A percentile compares a stretch with the other conserved stretches of the same genome.
Evolutionary conservation across 1,284 basidiomycete genomes (phyloP).

Genomic region (Cryptococcus amylolentus): DNA sequence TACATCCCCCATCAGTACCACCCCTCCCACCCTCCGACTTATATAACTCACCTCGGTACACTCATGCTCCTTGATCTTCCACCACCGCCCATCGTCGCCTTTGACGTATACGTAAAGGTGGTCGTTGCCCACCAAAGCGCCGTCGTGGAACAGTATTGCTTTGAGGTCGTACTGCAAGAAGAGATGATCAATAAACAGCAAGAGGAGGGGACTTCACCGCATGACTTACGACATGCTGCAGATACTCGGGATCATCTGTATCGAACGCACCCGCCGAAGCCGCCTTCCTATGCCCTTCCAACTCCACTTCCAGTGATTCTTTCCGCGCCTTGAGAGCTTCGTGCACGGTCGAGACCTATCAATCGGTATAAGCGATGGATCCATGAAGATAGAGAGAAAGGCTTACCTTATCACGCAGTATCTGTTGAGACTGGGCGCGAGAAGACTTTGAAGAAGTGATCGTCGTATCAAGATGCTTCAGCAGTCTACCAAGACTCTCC

Average conservation of each 20-base stretch:
- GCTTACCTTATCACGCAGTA: constrained; percentile 35
- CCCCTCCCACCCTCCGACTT: neutral
- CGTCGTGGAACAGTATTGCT: constrained; percentile 40
- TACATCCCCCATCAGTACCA: constrained; percentile 1
- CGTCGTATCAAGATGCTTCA: constrained; percentile 26
- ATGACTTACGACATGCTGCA: constrained; percentile 31
- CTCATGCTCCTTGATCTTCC: constrained; percentile 37
- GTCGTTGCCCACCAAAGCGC: constrained; percentile 28
- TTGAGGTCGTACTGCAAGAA: constrained; percentile 28
- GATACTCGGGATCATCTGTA: constrained; percentile 30
- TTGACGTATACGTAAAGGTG: constrained; percentile 40
- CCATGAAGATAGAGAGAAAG: neutral
- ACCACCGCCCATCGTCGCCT: constrained; percentile 31
- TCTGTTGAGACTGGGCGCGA: constrained; percentile 16
- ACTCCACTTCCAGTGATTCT: constrained; percentile 19
- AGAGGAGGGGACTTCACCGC: neutral
- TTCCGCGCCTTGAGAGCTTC: constrained; percentile 21
- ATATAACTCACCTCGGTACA: constrained; percentile 19
- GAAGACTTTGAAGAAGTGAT: constrained; percentile 12
- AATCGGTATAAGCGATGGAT: neutral
- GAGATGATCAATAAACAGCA: neutral
- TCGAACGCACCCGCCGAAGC: constrained; percentile 27
- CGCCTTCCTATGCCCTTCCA: constrained; percentile 20
- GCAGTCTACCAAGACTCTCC: constrained; percentile 26
- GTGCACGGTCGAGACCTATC: constrained; percentile 22